Conservation (phyloP, 2,329 filamentous ascomycete genomes). For the Chaetomium strumarium region DNA sequence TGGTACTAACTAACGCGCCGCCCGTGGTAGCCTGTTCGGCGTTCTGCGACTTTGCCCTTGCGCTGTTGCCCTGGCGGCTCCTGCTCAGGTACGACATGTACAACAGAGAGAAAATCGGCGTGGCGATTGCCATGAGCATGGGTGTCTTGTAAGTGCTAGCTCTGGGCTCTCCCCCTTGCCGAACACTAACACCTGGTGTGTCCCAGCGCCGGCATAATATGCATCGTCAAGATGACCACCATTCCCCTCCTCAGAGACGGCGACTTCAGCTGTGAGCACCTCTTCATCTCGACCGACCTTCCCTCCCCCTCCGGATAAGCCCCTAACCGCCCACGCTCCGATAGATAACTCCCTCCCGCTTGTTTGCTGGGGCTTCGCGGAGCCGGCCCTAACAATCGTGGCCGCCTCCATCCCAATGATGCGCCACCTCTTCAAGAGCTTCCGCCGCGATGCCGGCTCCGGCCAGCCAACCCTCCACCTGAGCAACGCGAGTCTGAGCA, state of each 20-base stretch:
- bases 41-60: conserved; percentile 28
- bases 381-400: conserved; percentile 19
- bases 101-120: conserved; percentile 30
- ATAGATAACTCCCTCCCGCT: conserved; percentile 21
- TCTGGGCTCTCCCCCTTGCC: background rate
- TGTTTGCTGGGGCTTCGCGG: conserved; percentile 19
- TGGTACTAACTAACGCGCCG: background rate
- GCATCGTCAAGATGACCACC: conserved; percentile 26
- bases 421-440: conserved; percentile 18
- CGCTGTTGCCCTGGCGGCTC: conserved; percentile 29
- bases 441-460: conserved; percentile 2
- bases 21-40: conserved; percentile 25
- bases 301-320: background rate
- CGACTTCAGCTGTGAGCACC: conserved; percentile 20
- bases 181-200: background rate
- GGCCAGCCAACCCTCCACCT: background rate
- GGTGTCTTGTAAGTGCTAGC: conserved; percentile 26
- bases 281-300: background rate
- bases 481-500: background rate
- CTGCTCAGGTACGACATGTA: conserved; percentile 31
- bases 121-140: conserved; percentile 32
- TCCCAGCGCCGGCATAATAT: conserved; percentile 27
- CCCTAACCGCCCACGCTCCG: background rate
- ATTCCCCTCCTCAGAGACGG: conserved; percentile 9
- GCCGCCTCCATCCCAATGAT: conserved; percentile 21